Evolutionary conservation across 805 yeast genomes (phyloP).

Genomic region (Tetrapisispora pingtungensis): DNA sequence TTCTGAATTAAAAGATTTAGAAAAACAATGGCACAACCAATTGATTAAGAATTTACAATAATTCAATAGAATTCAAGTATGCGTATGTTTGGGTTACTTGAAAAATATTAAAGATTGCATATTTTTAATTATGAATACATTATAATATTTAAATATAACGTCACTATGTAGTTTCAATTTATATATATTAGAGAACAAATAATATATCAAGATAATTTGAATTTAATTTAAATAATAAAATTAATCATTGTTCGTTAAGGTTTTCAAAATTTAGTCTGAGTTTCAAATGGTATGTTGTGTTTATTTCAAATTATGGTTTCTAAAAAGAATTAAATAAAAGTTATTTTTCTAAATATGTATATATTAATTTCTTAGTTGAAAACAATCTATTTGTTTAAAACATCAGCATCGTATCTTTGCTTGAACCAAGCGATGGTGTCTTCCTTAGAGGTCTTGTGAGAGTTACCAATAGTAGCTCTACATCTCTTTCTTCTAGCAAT

Average conservation of each 20-base stretch:
- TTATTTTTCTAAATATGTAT: not conserved
- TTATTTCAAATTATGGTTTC: not conserved
- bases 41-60: slow-evolving; percentile 43
- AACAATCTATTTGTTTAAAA: slow-evolving; percentile 58
- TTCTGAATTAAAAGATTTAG: slow-evolving; percentile 36
- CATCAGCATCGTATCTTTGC: slow-evolving; percentile 99
- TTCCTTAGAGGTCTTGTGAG: slow-evolving; percentile 85
- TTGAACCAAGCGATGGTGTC: slow-evolving; percentile 98
- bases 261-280: too few species aligned
- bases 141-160: not conserved
- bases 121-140: too few species aligned
- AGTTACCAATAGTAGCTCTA: slow-evolving; percentile 77
- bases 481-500: slow-evolving; percentile 98
- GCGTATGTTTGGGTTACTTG: too few species aligned
- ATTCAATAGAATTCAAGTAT: slow-evolving; percentile 7
- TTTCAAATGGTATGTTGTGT: slow-evolving; percentile 2
- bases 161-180: not conserved
- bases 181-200: too few species aligned
- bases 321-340: not conserved
- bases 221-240: too few species aligned
- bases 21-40: slow-evolving; percentile 23
- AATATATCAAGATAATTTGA: too few species aligned
- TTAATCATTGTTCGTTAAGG: too few species aligned
- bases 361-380: not conserved
- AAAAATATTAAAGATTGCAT: too few species aligned